Evolutionary conservation across 768 basidiomycete genomes (phyloP).

Genomic region (Hericium coralloides): DNA sequence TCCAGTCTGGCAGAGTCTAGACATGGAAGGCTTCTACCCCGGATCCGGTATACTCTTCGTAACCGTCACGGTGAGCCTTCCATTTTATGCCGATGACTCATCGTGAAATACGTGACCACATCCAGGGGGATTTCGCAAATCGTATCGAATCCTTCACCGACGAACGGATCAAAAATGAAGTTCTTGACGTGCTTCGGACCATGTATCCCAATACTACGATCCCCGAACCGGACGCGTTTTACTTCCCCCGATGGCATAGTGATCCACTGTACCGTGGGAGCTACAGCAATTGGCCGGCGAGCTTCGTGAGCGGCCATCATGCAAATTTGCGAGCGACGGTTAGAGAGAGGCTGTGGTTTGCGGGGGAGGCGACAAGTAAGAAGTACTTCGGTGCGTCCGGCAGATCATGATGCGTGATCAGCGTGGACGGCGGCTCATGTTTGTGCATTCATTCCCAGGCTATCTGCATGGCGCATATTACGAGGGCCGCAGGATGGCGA

Average conservation of each 20-base stretch:
- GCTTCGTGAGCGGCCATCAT: constrained; percentile 40
- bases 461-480: constrained; percentile 28
- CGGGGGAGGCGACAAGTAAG: constrained; percentile 53
- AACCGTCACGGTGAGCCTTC: constrained; percentile 31
- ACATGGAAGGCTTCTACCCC: constrained; percentile 45
- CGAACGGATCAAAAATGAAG: constrained; percentile 38
- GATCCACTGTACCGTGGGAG: constrained; percentile 48
- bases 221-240: constrained; percentile 45
- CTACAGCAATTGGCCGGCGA: constrained; percentile 58
- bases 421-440: neutral
- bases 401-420: neutral
- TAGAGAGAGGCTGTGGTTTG: constrained; percentile 44
- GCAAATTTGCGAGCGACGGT: constrained; percentile 49
- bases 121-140: constrained; percentile 47
- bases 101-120: neutral
- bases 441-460: constrained; percentile 8
- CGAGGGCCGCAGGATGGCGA: constrained; percentile 21
- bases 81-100: too few relatives aligned
- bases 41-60: constrained; percentile 49
- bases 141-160: constrained; percentile 47
- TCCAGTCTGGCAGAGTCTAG: constrained; percentile 58
- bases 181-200: constrained; percentile 39
- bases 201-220: constrained; percentile 49
- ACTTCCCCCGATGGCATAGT: constrained; percentile 40
- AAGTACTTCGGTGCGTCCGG: constrained; percentile 45